Evolutionary conservation across 1,139 yeast species (phyloP).

Genomic region (Pichia kudriavzevii): DNA sequence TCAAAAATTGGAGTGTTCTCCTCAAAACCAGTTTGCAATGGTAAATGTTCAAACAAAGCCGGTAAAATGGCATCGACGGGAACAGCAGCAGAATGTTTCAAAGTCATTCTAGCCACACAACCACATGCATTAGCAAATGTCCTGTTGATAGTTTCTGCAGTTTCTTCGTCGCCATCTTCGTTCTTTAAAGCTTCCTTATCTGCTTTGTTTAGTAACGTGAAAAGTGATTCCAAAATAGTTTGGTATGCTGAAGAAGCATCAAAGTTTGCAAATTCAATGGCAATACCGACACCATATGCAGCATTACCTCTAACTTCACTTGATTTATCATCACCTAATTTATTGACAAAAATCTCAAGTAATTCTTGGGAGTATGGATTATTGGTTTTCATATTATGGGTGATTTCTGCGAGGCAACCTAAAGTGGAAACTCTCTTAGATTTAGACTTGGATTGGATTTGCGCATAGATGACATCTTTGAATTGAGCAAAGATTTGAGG

Average conservation of each 20-base stretch:
- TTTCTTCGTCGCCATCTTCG: constrained; percentile 57
- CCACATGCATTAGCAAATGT: constrained; percentile 94
- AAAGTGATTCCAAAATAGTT: constrained; percentile 65
- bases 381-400: constrained; percentile 61
- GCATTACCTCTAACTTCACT: constrained; percentile 92
- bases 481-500: constrained; percentile 60
- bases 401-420: constrained; percentile 88
- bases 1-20: constrained; percentile 89
- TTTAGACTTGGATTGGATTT: constrained; percentile 59
- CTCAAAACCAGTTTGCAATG: constrained; percentile 82
- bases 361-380: constrained; percentile 67
- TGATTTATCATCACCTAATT: constrained; percentile 69
- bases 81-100: constrained; percentile 62
- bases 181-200: constrained; percentile 55
- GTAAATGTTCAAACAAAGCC: constrained; percentile 70
- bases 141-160: constrained; percentile 73
- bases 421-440: constrained; percentile 75
- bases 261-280: constrained; percentile 52
- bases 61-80: constrained; percentile 79
- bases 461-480: constrained; percentile 56
- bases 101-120: constrained; percentile 87
- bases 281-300: constrained; percentile 89
- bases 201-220: constrained; percentile 70
- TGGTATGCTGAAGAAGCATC: constrained; percentile 62
- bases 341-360: constrained; percentile 58